These are phyloP conservation scores for Coniochaeta sp. DNA, from an alignment of 2,329 filamentous ascomycete species.

Conservation along the genomic window DNA sequence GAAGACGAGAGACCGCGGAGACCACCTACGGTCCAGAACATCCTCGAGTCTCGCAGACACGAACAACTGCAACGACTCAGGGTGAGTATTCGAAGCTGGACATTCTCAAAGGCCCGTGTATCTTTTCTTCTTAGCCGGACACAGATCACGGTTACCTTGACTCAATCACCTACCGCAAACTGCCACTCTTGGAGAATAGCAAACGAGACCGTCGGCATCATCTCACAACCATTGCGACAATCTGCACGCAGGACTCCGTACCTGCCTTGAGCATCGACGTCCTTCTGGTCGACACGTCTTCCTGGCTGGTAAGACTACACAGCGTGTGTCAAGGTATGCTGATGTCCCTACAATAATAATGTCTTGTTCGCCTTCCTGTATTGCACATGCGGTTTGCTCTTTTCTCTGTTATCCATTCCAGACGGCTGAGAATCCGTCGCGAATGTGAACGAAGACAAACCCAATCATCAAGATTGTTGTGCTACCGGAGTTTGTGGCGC, in stretches of 20 bases:
- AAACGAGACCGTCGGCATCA: not conserved
- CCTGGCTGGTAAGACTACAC: not conserved
- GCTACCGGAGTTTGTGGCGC: not conserved
- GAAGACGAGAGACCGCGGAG: not conserved
- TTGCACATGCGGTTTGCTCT: not conserved
- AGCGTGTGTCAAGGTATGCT: not conserved
- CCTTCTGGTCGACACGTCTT: not conserved
- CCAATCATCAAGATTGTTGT: not conserved
- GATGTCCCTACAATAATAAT: not conserved
- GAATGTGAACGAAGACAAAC: not conserved
- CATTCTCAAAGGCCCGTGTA: not conserved
- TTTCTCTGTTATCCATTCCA: not conserved
- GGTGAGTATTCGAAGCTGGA: not conserved
- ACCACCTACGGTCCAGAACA: no score
- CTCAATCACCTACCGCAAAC: no score
- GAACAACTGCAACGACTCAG: no score
- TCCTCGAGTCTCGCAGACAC: not conserved
- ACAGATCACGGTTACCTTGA: no score
- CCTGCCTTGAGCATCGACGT: not conserved
- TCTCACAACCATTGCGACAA: not conserved
- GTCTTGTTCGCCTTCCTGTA: not conserved
- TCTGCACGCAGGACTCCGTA: not conserved
- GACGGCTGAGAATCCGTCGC: not conserved
- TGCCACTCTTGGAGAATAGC: no score
- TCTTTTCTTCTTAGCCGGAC: no score